A percentile compares a stretch with the other conserved stretches of the same genome.
Conservation (phyloP, 78 protist species). For the Dictyostelium intermedium region DNA sequence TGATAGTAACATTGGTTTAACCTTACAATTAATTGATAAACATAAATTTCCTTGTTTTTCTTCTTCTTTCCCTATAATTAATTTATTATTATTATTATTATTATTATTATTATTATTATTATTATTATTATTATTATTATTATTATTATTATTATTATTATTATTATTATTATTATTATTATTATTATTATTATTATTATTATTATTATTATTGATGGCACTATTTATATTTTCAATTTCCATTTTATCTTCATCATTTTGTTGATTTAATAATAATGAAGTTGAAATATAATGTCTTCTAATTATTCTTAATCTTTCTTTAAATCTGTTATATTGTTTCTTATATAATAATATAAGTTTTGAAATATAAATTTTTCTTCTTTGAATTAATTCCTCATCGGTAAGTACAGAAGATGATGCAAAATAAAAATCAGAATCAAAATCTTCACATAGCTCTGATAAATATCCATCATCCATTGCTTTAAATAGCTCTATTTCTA, state of each 20-base stretch:
- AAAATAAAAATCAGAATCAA: conserved; percentile 52
- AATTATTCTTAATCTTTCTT: conserved; percentile 60
- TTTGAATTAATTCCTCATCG: conserved; percentile 39
- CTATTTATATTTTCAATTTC: not conserved
- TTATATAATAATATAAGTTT: conserved; percentile 35
- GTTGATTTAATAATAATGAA: not conserved
- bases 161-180: not conserved
- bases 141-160: not conserved
- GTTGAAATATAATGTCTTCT: conserved; percentile 63
- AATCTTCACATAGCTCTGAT: conserved; percentile 10
- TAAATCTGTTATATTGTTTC: conserved; percentile 48
- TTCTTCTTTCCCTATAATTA: not conserved
- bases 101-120: not conserved
- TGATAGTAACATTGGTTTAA: conserved; percentile 12
- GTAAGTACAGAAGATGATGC: not conserved
- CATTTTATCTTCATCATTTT: not conserved
- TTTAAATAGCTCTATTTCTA: conserved; percentile 1
- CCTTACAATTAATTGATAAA: not conserved
- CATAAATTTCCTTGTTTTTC: not conserved
- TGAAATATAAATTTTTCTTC: conserved; percentile 53
- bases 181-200: not conserved
- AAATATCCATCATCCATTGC: not conserved
- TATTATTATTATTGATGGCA: not conserved
- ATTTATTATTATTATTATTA: conserved; percentile 1
- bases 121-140: not conserved